A percentile compares a stretch with the other conserved stretches of the same genome.
phyloP scores from a whole-genome alignment of 2,329 filamentous ascomycete genomes.

The Xylariaceae sp. region DNA sequence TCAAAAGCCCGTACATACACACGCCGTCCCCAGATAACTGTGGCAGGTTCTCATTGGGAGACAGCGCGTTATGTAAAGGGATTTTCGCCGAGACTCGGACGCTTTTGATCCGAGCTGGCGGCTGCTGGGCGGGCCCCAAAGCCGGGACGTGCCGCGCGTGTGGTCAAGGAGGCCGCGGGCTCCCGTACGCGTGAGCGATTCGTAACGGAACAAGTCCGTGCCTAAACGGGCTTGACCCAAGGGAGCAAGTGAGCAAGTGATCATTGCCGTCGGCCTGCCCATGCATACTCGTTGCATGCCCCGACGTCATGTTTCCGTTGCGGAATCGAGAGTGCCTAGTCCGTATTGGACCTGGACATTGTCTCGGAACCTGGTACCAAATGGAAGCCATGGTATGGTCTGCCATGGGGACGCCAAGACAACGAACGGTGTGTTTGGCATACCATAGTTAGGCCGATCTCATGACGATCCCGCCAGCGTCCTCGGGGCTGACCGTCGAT shows the following conservation, averaged over 20 bases:
- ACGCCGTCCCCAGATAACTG: neutral
- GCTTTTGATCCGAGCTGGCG: conserved; percentile 15
- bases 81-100: conserved; percentile 10
- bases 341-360: neutral
- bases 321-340: neutral
- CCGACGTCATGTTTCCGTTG: neutral
- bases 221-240: conserved; percentile 4
- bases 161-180: neutral
- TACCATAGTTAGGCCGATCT: neutral
- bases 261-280: no score
- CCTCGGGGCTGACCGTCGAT: neutral
- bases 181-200: conserved; percentile 1
- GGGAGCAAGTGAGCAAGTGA: no score
- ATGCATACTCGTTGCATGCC: neutral
- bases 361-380: neutral
- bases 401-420: neutral
- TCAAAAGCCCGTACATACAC: neutral
- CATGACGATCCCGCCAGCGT: neutral
- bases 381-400: neutral
- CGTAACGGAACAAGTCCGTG: conserved; percentile 5
- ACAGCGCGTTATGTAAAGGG: neutral
- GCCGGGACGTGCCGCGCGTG: conserved; percentile 11
- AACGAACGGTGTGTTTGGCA: neutral
- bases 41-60: neutral
- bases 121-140: conserved; percentile 1